Percentiles rank a stretch among this genome's conserved stretches.
Evolutionary conservation across 495 filamentous ascomycete species (phyloP).

Genomic region (Penicillium malachiteum): DNA sequence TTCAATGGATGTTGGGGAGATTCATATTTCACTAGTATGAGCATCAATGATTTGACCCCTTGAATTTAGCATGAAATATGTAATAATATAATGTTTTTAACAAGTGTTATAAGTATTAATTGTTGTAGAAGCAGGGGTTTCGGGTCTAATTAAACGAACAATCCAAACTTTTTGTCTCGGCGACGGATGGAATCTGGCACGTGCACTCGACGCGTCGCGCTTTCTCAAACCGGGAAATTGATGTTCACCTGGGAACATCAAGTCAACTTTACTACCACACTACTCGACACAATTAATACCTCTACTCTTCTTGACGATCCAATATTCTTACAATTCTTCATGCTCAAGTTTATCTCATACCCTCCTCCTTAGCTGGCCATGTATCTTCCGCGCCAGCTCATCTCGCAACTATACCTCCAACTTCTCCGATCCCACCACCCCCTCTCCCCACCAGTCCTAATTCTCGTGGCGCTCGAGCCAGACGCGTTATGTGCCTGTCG

Average conservation of each 20-base stretch:
- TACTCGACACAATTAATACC: background rate
- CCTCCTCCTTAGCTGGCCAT: conserved; percentile 49
- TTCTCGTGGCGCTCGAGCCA: conserved; percentile 90
- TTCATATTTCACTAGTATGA: background rate
- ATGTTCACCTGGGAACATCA: background rate
- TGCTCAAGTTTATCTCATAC: conserved; percentile 22
- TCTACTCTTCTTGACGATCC: conserved; percentile 3
- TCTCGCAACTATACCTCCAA: conserved; percentile 87
- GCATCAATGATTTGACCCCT: background rate
- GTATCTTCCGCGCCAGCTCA: conserved; percentile 90
- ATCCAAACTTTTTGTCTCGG: conserved; percentile 19
- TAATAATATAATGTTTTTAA: too few species aligned
- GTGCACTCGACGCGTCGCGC: conserved; percentile 25
- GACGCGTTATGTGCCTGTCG: conserved; percentile 95
- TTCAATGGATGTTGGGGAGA: too few species aligned
- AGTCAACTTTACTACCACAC: background rate
- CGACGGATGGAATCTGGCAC: conserved; percentile 27
- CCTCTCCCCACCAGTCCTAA: conserved; percentile 83
- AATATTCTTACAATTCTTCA: conserved; percentile 15
- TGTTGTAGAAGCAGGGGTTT: too few species aligned
- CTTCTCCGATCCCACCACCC: conserved; percentile 78
- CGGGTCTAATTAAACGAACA: conserved; percentile 2
- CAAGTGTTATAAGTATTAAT: too few species aligned
- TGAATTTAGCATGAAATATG: background rate
- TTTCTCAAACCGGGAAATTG: conserved; percentile 3